Evolutionary conservation across 1,139 yeast species (phyloP), one percentile per base, ranked within the genome.

Genomic region (Yamadazyma atlantica): DNA sequence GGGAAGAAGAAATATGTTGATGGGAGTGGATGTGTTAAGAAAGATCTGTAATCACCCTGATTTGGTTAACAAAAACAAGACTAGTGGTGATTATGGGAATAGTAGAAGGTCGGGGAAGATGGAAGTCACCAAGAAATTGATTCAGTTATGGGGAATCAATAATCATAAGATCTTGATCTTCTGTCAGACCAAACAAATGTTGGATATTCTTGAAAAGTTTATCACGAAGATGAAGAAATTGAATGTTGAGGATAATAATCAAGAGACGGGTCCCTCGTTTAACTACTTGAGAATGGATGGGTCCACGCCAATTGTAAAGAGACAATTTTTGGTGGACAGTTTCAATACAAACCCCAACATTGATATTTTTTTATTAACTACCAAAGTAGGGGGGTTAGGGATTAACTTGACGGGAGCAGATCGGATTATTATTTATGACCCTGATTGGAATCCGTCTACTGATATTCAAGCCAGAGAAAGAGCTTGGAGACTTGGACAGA

Each of bases 361-460:
- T 42, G 66, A 75, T 37, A 76, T 92, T 1, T 94, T 92, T 56
- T 61, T 92, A 22, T 66, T 92, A 32, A 92, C 98, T 0, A 92
- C 98, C 0, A 78, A 92, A 54, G 98, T 92, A 2, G 98, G 98
- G 18, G 98, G 98, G 0, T 67, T 92, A 32, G 98, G 98, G 16
- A 87, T 92, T 2, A 92, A 92, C 58, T 62, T 92, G 35, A 92
- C 97, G 0, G 97, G 97, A 4, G 98, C 98, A 0, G 92, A 89
- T 51, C 66, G 98, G 37, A 96, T 92, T 5, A 88, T 92, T 14
- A 92, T 92, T 13, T 92, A 75, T 57, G 98, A 92, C 54, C 98
- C 98, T 0, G 98, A 92, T 58, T 92, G 98, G 98, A 92, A 92
- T 54, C 98, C 98, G 0, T 88, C 97, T 0, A 92, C 97, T 0